Evolutionary conservation across 2,329 filamentous ascomycete genomes (phyloP).

Genomic region (Aspergillus novoparasiticus): DNA sequence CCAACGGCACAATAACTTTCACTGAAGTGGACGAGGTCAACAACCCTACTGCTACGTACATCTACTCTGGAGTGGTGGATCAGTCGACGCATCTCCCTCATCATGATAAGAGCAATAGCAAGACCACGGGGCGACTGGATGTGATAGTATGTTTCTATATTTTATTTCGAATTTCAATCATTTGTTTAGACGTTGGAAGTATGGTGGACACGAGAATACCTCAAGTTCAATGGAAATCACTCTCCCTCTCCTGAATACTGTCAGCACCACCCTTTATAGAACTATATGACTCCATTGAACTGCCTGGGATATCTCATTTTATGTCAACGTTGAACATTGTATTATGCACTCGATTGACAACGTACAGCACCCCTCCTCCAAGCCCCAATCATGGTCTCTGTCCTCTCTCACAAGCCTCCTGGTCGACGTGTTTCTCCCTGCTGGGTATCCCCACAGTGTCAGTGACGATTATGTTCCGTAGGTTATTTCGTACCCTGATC

Average conservation of each 20-base stretch:
- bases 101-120: slow-evolving; percentile 4
- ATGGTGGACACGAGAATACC: not conserved
- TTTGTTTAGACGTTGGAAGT: not conserved
- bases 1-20: slow-evolving; percentile 26
- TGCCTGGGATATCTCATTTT: not conserved
- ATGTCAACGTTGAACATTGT: not conserved
- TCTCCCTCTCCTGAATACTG: not conserved
- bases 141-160: slow-evolving; percentile 38
- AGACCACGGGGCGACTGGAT: slow-evolving; percentile 47
- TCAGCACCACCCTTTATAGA: not conserved
- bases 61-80: slow-evolving; percentile 41
- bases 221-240: not conserved
- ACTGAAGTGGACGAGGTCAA: slow-evolving; percentile 54
- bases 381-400: slow-evolving; percentile 25
- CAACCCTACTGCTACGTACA: slow-evolving; percentile 51
- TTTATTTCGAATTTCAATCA: not conserved
- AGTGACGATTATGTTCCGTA: slow-evolving; percentile 79
- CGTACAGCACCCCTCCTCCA: slow-evolving; percentile 19
- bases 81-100: not conserved
- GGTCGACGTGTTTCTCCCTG: slow-evolving; percentile 78
- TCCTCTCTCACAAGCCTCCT: slow-evolving; percentile 41
- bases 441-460: slow-evolving; percentile 86
- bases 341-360: not conserved
- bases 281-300: not conserved
- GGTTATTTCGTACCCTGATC: slow-evolving; percentile 9